These are phyloP conservation scores for Penicillium paneum DNA, from an alignment of 2,329 filamentous ascomycete genomes.

Conservation along the genomic window DNA sequence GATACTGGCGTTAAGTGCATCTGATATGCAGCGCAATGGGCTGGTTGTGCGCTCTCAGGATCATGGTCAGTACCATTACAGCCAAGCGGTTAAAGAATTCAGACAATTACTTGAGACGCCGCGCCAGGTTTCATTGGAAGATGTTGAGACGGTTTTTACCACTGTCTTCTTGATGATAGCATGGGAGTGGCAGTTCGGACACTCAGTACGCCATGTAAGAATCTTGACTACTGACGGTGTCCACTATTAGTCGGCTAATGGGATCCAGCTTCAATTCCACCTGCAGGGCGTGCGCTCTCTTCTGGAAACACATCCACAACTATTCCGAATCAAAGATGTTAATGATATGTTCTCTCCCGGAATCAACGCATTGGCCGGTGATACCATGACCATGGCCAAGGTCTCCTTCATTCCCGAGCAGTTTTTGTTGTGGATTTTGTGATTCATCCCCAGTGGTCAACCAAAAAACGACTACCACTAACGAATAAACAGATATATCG, in stretches of 20 bases:
- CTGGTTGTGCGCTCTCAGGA: conserved; percentile 27
- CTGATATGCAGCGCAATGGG: conserved; percentile 37
- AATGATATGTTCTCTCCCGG: conserved; percentile 28
- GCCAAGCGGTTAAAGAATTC: conserved; percentile 37
- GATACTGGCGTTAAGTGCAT: conserved; percentile 38
- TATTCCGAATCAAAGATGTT: conserved; percentile 31
- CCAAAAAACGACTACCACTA: neutral
- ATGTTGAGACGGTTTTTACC: conserved; percentile 36
- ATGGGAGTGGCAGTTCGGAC: conserved; percentile 38
- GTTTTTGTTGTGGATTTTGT: conserved; percentile 37
- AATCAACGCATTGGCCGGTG: conserved; percentile 3
- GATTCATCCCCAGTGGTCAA: neutral
- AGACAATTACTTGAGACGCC: conserved; percentile 34
- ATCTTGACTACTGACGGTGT: neutral
- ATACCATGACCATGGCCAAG: conserved; percentile 12
- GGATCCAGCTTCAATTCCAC: conserved; percentile 30
- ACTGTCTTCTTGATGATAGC: conserved; percentile 39
- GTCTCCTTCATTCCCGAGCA: conserved; percentile 39
- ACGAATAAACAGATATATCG: conserved; percentile 26
- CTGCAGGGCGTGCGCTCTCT: conserved; percentile 38
- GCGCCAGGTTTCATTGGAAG: conserved; percentile 26
- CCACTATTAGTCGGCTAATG: neutral
- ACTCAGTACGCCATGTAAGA: conserved; percentile 29
- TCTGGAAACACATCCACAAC: conserved; percentile 33
- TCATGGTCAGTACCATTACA: conserved; percentile 36